Evolutionary conservation across 257 asterid species (phyloP).

Genomic region (Paulownia fortunei): DNA sequence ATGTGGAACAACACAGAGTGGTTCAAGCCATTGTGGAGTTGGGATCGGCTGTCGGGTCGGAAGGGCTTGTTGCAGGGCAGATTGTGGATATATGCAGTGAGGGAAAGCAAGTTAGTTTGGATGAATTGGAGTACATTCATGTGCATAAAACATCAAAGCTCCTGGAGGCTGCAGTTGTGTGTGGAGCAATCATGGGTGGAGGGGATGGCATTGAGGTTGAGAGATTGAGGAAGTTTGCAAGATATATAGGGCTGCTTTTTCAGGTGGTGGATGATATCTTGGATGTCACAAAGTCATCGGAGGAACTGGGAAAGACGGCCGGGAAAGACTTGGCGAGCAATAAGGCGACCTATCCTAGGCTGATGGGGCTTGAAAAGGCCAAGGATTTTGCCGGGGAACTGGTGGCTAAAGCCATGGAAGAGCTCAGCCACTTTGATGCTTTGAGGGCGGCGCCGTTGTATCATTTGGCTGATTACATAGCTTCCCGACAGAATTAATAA

Average conservation of each 20-base stretch:
- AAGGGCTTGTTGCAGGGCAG: constrained; percentile 77
- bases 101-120: constrained; percentile 54
- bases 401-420: constrained; percentile 57
- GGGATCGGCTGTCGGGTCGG: constrained; percentile 59
- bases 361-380: constrained; percentile 69
- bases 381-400: constrained; percentile 50
- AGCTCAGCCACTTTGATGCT: constrained; percentile 57
- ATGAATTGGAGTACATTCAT: constrained; percentile 66
- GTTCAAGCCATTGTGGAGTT: constrained; percentile 58
- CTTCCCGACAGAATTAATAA: constrained; percentile 53
- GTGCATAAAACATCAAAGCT: constrained; percentile 69
- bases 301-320: constrained; percentile 70
- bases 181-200: constrained; percentile 79
- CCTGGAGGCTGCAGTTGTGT: constrained; percentile 77
- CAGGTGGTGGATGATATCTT: constrained; percentile 82
- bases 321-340: constrained; percentile 61
- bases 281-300: constrained; percentile 63
- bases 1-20: constrained; percentile 42
- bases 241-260: constrained; percentile 65
- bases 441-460: constrained; percentile 64
- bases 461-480: constrained; percentile 67
- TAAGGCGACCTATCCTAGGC: constrained; percentile 73
- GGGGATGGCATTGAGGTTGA: constrained; percentile 55
- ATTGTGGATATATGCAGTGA: constrained; percentile 58
- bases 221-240: constrained; percentile 61